These are phyloP conservation scores for Lachancea waltii DNA, from an alignment of 805 yeast species.

Conservation along the genomic window DNA sequence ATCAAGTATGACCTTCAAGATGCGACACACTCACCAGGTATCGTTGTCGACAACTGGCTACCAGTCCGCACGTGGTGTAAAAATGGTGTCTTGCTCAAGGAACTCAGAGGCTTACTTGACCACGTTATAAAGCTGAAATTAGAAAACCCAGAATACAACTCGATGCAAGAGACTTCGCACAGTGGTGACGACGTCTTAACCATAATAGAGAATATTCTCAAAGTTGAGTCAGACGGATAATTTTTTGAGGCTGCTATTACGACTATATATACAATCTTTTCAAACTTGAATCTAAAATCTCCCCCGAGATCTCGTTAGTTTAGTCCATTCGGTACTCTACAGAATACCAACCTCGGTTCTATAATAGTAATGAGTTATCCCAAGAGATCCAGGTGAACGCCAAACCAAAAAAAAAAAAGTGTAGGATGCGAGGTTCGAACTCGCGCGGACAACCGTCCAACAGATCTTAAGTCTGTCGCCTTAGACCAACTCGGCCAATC, in stretches of 20 bases:
- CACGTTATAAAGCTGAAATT: constrained; percentile 57
- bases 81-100: constrained; percentile 77
- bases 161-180: constrained; percentile 11
- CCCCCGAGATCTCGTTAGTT: too few relatives aligned
- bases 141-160: constrained; percentile 38
- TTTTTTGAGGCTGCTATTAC: background rate
- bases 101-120: constrained; percentile 61
- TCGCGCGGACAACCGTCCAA: constrained; percentile 38
- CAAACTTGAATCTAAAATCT: too few relatives aligned
- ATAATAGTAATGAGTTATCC: too few relatives aligned
- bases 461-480: constrained; percentile 39
- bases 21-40: constrained; percentile 65
- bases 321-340: too few relatives aligned
- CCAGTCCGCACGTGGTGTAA: constrained; percentile 92
- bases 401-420: constrained; percentile 23
- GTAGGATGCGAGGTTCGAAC: constrained; percentile 39
- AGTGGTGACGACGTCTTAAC: constrained; percentile 34
- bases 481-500: constrained; percentile 39
- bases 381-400: too few relatives aligned
- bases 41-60: constrained; percentile 81
- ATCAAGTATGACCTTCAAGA: constrained; percentile 49
- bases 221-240: constrained; percentile 10
- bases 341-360: too few relatives aligned
- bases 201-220: constrained; percentile 36
- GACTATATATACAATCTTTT: too few relatives aligned